Evolutionary conservation across 192 early-diverging fungal genomes (phyloP).

Genomic region (Glomus cerebriforme): DNA sequence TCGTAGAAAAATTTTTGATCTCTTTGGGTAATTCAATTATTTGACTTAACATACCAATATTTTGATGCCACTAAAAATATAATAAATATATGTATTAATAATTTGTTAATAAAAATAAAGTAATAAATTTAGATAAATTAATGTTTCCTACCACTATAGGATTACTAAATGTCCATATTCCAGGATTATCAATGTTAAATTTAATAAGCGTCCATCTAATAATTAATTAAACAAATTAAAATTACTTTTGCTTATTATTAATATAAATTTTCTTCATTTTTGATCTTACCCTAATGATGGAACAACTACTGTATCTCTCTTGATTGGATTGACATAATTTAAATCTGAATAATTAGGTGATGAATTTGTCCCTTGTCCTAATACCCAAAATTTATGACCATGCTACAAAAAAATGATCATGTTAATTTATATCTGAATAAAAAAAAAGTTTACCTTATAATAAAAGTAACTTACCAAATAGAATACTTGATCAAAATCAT

Average conservation of each 20-base stretch:
- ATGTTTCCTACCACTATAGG: not conserved
- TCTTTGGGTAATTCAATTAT: not conserved
- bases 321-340: conserved; percentile 37
- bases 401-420: conserved; percentile 39
- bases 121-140: no score
- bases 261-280: no score
- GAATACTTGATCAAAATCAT: conserved; percentile 16
- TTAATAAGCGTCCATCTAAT: not conserved
- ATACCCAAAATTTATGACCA: conserved; percentile 48
- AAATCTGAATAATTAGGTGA: conserved; percentile 31
- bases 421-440: no score
- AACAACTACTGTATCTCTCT: conserved; percentile 40
- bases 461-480: conserved; percentile 32
- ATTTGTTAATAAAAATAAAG: not conserved
- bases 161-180: not conserved
- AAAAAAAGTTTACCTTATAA: not conserved
- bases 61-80: not conserved
- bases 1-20: not conserved
- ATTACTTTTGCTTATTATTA: no score
- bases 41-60: not conserved
- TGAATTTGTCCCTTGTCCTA: conserved; percentile 43
- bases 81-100: not conserved
- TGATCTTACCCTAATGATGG: conserved; percentile 18
- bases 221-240: not conserved
- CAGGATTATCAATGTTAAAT: not conserved